Evolutionary conservation across 2,329 filamentous ascomycete species (phyloP), one percentile per base, ranked within the genome.

Genomic region (Aspergillus floridensis): DNA sequence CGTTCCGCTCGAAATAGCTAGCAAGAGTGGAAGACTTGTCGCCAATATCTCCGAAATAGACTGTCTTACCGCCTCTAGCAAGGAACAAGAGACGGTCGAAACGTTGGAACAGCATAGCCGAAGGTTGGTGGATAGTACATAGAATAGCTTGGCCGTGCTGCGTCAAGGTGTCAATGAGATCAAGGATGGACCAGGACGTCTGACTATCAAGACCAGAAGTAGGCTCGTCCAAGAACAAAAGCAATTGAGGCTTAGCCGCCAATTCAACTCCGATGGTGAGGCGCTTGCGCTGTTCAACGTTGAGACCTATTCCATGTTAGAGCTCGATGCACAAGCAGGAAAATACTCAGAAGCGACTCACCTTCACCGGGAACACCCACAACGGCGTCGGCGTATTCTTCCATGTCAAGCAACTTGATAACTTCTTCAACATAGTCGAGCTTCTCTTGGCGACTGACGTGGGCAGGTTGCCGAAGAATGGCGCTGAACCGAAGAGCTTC

Each of bases 121-220:
- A 96, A n/a, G 93, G 93, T 76, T 98, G 93, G 74, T 98, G 93
- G 62, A 97, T 97, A 0, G 93, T 97, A 79, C 92, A 96, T n/a
- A 97, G 86, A 76, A 97, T 91, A 54, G 93, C 93, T 73, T 96
- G 92, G 16, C 93, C 93, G 63, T 87, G 89, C 74, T 93, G 90
- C 68, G 92, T 92, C 35, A 97, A 82, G 77, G 96, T 96, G 76
- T 96, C 89, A 46, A 98, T 84, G 11, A 97, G 84, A 73, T 92
- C 88, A 49, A 92, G 83, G 72, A 97, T 96, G 64, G 91, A 90
- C 91, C 92, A 97, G 0, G 92, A 93, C 1, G 93, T 96, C 75
- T 96, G 92, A 70, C 87, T 91, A 76, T 97, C 93, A 21, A 97
- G 86, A 80, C 93, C 93, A 29, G 92, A 96, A 3, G 93, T 97